Percentiles rank a stretch among this genome's conserved stretches.
Evolutionary conservation across 2,329 filamentous ascomycete genomes (phyloP).

Genomic region (Epichloe glyceriae): DNA sequence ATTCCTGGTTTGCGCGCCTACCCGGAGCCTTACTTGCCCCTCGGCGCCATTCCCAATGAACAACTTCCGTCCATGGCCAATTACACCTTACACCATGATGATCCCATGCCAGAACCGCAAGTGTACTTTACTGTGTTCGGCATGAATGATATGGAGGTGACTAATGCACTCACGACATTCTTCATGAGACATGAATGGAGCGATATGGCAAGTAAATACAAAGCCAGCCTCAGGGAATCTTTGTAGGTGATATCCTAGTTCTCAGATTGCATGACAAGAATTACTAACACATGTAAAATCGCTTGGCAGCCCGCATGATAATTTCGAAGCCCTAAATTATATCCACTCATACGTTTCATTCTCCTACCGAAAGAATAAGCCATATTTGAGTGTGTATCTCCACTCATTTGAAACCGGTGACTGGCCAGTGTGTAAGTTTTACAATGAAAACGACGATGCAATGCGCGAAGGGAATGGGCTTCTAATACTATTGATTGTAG

Average conservation of each 20-base stretch:
- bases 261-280: too few relatives aligned
- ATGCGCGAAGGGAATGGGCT: not conserved
- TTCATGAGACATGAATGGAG: not conserved
- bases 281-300: too few relatives aligned
- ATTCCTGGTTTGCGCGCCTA: not conserved
- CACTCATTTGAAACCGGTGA: not conserved
- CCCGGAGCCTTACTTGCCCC: not conserved
- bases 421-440: not conserved
- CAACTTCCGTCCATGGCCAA: conserved; percentile 1
- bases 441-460: not conserved
- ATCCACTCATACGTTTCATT: not conserved
- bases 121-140: conserved; percentile 1
- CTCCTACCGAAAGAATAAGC: not conserved
- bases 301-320: not conserved
- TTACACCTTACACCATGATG: not conserved
- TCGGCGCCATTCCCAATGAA: not conserved
- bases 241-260: not conserved
- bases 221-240: not conserved
- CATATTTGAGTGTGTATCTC: conserved; percentile 1
- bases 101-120: conserved; percentile 1
- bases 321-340: not conserved
- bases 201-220: not conserved
- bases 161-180: not conserved
- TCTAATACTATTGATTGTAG: not conserved
- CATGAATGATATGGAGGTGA: not conserved